A percentile compares a stretch with the other conserved stretches of the same genome.
phyloP scores from a whole-genome alignment of 441 rosid genomes.

The Erodium moschatum region DNA sequence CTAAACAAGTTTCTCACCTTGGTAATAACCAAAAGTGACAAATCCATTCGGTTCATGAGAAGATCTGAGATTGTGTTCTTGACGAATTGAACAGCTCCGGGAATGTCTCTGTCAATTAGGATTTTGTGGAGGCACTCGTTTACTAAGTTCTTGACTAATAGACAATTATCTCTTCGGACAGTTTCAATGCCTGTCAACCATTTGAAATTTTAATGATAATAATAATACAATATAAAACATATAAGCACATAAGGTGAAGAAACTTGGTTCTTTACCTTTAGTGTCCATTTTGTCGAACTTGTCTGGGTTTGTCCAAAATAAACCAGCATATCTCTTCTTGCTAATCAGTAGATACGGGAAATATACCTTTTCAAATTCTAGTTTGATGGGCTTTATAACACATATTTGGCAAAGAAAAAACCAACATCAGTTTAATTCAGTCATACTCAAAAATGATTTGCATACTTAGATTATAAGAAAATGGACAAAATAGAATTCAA shows the following conservation, averaged over 20 bases:
- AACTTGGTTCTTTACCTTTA: constrained; percentile 50
- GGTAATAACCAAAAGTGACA: constrained; percentile 92
- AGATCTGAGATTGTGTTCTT: constrained; percentile 91
- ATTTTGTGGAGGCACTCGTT: constrained; percentile 87
- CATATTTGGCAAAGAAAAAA: constrained; percentile 15
- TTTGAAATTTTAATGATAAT: constrained; percentile 17
- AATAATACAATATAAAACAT: constrained; percentile 5
- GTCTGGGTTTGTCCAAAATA: constrained; percentile 76
- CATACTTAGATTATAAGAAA: not conserved
- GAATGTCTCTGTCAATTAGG: constrained; percentile 76
- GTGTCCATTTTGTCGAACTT: constrained; percentile 95
- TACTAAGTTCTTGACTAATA: constrained; percentile 87
- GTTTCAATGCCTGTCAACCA: constrained; percentile 75
- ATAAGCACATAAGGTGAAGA: constrained; percentile 5
- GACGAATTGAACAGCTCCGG: constrained; percentile 80
- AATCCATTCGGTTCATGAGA: constrained; percentile 93
- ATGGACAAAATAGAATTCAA: not conserved
- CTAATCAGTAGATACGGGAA: constrained; percentile 86
- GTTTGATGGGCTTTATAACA: constrained; percentile 75
- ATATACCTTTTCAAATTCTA: constrained; percentile 97
- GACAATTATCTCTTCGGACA: constrained; percentile 95
- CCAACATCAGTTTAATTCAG: not conserved
- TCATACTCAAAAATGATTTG: not conserved
- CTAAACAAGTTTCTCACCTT: constrained; percentile 44
- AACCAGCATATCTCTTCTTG: constrained; percentile 99